Conservation (phyloP, 1,139 yeast species). For the Eremothecium cymbalariae region DNA sequence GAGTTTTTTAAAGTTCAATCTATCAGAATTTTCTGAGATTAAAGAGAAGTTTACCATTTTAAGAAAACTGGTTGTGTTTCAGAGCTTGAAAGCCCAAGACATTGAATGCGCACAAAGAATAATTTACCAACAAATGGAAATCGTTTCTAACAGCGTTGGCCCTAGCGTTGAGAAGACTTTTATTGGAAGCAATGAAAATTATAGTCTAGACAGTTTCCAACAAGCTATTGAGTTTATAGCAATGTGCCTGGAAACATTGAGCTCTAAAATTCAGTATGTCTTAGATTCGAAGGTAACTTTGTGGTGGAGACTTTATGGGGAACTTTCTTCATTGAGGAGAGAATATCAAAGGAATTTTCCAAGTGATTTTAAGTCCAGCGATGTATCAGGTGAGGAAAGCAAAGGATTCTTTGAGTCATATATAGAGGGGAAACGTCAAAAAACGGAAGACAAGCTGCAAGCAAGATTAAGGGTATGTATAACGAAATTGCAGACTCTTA, state of each 20-base stretch:
- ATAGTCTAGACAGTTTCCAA: not conserved
- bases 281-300: constrained; percentile 35
- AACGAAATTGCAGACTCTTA: constrained; percentile 11
- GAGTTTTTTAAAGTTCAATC: constrained; percentile 47
- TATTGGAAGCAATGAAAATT: not conserved
- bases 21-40: constrained; percentile 40
- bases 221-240: constrained; percentile 16
- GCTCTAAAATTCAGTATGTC: constrained; percentile 36
- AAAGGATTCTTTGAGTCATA: constrained; percentile 24
- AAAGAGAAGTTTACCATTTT: constrained; percentile 33
- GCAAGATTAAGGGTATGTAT: constrained; percentile 23
- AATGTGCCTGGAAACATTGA: constrained; percentile 34
- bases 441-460: constrained; percentile 32
- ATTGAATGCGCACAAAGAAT: constrained; percentile 20
- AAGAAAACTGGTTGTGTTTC: constrained; percentile 39
- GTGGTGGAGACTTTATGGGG: constrained; percentile 46
- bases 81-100: constrained; percentile 42
- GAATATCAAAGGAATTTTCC: constrained; percentile 26
- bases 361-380: constrained; percentile 9
- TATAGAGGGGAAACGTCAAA: constrained; percentile 36
- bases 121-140: constrained; percentile 10
- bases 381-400: constrained; percentile 7
- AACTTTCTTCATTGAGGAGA: constrained; percentile 29
- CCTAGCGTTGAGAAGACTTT: not conserved
- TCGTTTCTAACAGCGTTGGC: not conserved